phyloP scores from a whole-genome alignment of 208 protist species.

The Angomonas desouzai region DNA sequence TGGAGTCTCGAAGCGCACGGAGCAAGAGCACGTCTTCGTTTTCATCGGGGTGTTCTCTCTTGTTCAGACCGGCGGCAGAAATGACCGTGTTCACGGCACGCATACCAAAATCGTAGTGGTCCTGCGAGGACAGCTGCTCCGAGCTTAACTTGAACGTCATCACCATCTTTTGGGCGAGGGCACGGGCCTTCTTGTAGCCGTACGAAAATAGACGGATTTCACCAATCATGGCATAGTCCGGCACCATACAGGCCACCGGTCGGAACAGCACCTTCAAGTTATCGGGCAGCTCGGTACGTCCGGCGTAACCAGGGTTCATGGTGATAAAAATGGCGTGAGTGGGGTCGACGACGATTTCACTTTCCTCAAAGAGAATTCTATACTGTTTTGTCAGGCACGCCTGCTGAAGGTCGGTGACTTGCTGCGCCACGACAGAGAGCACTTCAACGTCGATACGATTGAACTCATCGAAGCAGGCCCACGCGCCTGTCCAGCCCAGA shows the following conservation, averaged over 20 bases:
- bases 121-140: slow-evolving; percentile 97
- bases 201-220: slow-evolving; percentile 98
- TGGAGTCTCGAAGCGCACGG: slow-evolving; percentile 95
- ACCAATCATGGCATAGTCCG: slow-evolving; percentile 98
- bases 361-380: slow-evolving; percentile 93
- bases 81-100: slow-evolving; percentile 99
- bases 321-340: slow-evolving; percentile 97
- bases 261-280: slow-evolving; percentile 98
- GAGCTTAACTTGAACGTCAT: slow-evolving; percentile 98
- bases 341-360: slow-evolving; percentile 91
- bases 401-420: slow-evolving; percentile 96
- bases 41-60: slow-evolving; percentile 86
- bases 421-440: slow-evolving; percentile 95
- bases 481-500: slow-evolving; percentile 95
- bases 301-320: slow-evolving; percentile 99
- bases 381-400: slow-evolving; percentile 90
- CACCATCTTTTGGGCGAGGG: slow-evolving; percentile 96
- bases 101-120: slow-evolving; percentile 99
- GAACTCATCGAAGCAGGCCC: slow-evolving; percentile 99
- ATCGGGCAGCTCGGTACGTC: slow-evolving; percentile 97
- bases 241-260: slow-evolving; percentile 98
- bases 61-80: slow-evolving; percentile 95
- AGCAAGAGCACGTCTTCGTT: slow-evolving; percentile 95
- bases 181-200: slow-evolving; percentile 95
- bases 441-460: slow-evolving; percentile 98